Conservation (phyloP, 495 filamentous ascomycete species). For the Aspergillus nidulans region DNA sequence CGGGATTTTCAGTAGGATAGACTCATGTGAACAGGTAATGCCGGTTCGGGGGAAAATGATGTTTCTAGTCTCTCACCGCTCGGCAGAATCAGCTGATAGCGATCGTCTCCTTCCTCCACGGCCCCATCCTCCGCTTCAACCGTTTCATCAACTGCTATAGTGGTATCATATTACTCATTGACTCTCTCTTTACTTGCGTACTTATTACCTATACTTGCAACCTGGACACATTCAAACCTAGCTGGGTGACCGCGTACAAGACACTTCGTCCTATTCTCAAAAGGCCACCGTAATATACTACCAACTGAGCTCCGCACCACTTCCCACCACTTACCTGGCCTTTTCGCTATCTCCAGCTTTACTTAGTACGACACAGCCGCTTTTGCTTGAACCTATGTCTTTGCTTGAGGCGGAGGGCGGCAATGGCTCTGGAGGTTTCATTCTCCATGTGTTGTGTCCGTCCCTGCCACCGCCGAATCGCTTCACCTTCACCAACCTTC, state of each 20-base stretch:
- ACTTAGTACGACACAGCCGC: background rate
- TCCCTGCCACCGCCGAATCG: constrained; percentile 51
- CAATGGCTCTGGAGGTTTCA: constrained; percentile 30
- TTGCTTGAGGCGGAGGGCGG: constrained; percentile 1
- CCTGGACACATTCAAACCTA: background rate
- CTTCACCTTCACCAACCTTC: constrained; percentile 49
- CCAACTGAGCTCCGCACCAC: background rate
- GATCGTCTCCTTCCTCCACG: background rate
- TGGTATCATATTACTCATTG: background rate
- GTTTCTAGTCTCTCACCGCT: constrained; percentile 22
- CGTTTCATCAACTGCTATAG: background rate
- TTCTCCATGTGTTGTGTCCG: constrained; percentile 62
- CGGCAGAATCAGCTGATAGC: constrained; percentile 19
- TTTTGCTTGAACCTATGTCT: background rate
- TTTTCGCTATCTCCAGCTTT: background rate
- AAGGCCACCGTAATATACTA: constrained; percentile 12
- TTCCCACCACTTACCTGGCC: background rate
- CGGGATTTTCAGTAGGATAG: background rate
- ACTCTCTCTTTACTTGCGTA: background rate
- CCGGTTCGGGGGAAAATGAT: constrained; percentile 10
- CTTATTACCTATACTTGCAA: background rate
- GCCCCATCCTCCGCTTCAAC: background rate
- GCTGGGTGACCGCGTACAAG: background rate
- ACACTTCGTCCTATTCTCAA: background rate
- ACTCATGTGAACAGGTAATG: background rate